A percentile compares a stretch with the other conserved stretches of the same genome.
These are phyloP conservation scores for Trypethelium eluteriae DNA, from an alignment of 495 filamentous ascomycete genomes.

Conservation along the genomic window DNA sequence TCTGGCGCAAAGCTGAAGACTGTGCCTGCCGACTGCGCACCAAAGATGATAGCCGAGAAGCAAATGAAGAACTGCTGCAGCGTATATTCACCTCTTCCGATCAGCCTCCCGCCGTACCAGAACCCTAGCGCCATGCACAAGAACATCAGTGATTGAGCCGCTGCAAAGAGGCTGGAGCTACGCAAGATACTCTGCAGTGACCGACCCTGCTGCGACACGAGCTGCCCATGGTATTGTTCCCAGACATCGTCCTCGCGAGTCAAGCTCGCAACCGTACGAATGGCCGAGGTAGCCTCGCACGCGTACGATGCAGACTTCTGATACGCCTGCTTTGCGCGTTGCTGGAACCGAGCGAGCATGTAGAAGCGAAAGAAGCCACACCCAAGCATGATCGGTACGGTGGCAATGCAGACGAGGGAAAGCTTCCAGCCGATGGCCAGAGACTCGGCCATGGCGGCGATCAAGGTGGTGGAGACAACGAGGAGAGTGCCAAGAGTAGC, in stretches of 20 bases:
- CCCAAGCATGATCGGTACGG: slow-evolving; percentile 65
- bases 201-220: slow-evolving; percentile 50
- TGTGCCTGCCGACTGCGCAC: slow-evolving; percentile 75
- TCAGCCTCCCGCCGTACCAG: slow-evolving; percentile 82
- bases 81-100: slow-evolving; percentile 60
- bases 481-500: slow-evolving; percentile 74
- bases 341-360: slow-evolving; percentile 69
- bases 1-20: slow-evolving; percentile 80
- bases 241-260: slow-evolving; percentile 78
- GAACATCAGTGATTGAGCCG: slow-evolving; percentile 73
- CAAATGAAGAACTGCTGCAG: slow-evolving; percentile 81
- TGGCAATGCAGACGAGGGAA: slow-evolving; percentile 70
- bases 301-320: slow-evolving; percentile 71
- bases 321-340: slow-evolving; percentile 61
- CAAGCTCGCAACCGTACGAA: slow-evolving; percentile 86
- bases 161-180: slow-evolving; percentile 67
- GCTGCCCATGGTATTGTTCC: slow-evolving; percentile 58
- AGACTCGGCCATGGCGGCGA: slow-evolving; percentile 58
- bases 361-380: slow-evolving; percentile 85
- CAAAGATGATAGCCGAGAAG: slow-evolving; percentile 72
- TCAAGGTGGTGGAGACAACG: slow-evolving; percentile 63
- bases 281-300: slow-evolving; percentile 83
- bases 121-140: slow-evolving; percentile 82
- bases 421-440: slow-evolving; percentile 82
- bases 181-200: slow-evolving; percentile 59